phyloP scores from a whole-genome alignment of 768 basidiomycete species.

The Mycena capillaripes region DNA sequence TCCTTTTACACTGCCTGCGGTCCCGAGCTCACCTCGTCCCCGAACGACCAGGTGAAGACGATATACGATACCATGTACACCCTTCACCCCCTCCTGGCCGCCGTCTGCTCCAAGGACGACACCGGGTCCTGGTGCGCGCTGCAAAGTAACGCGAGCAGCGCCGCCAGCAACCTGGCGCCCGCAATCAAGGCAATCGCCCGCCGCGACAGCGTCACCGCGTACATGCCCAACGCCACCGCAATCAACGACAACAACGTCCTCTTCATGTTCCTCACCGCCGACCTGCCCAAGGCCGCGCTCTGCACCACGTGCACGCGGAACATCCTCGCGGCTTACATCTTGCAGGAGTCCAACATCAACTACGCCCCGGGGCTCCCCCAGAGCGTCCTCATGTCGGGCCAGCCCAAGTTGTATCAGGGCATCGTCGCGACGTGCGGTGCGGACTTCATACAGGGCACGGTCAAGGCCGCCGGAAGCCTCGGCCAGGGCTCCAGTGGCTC shows the following conservation, averaged over 20 bases:
- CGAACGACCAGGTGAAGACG: conserved; percentile 64
- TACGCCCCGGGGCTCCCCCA: conserved; percentile 82
- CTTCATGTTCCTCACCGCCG: conserved; percentile 83
- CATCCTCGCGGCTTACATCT: conserved; percentile 82
- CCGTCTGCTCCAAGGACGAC: conserved; percentile 85
- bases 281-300: conserved; percentile 62
- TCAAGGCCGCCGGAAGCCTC: conserved; percentile 77
- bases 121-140: conserved; percentile 78
- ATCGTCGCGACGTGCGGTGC: conserved; percentile 76
- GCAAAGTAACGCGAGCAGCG: conserved; percentile 53
- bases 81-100: conserved; percentile 71
- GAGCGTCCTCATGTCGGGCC: conserved; percentile 76
- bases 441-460: conserved; percentile 76
- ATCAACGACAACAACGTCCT: conserved; percentile 74
- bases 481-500: conserved; percentile 52
- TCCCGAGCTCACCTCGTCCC: conserved; percentile 72
- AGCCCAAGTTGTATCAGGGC: conserved; percentile 74
- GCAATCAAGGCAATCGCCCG: conserved; percentile 33
- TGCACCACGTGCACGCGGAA: conserved; percentile 89
- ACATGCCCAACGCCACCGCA: conserved; percentile 70
- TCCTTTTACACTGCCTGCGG: conserved; percentile 81
- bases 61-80: conserved; percentile 88
- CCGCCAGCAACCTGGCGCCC: conserved; percentile 40
- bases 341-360: conserved; percentile 76
- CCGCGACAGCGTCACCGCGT: conserved; percentile 46